These are phyloP conservation scores for Diaporthe amygdali DNA, from an alignment of 2,329 filamentous ascomycete species.

Conservation along the genomic window DNA sequence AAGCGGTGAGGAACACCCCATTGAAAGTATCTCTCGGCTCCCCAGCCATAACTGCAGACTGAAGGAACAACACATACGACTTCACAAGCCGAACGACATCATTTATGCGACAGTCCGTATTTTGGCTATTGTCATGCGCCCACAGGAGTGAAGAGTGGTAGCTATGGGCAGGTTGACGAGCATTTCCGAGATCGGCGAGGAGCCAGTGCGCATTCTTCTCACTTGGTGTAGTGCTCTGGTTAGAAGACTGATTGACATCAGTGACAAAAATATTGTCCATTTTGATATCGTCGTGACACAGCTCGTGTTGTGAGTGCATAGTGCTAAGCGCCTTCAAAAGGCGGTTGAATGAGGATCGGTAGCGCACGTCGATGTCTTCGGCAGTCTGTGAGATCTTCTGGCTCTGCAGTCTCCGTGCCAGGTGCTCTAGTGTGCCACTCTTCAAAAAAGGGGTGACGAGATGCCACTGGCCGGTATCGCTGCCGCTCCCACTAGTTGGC, in stretches of 20 bases:
- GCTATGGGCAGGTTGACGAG: slow-evolving; percentile 33
- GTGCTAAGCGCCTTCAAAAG: slow-evolving; percentile 33
- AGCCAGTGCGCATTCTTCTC: slow-evolving; percentile 33
- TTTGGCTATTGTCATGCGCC: slow-evolving; percentile 34
- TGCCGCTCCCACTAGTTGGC: background rate
- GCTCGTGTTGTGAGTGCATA: slow-evolving; percentile 32
- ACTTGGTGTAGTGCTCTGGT: background rate
- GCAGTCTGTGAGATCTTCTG: slow-evolving; percentile 25
- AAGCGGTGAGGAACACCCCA: slow-evolving; percentile 30
- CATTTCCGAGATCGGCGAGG: slow-evolving; percentile 39
- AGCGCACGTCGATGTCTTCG: slow-evolving; percentile 35
- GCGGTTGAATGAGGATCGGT: slow-evolving; percentile 35
- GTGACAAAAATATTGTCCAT: slow-evolving; percentile 38
- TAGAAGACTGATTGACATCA: background rate
- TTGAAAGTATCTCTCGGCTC: slow-evolving; percentile 31
- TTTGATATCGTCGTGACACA: slow-evolving; percentile 42
- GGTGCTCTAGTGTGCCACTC: slow-evolving; percentile 32
- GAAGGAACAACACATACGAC: slow-evolving; percentile 37
- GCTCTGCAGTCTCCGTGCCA: slow-evolving; percentile 31
- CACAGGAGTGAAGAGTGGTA: slow-evolving; percentile 38
- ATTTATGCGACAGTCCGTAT: slow-evolving; percentile 38
- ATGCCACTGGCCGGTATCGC: slow-evolving; percentile 30
- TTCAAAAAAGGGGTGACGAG: slow-evolving; percentile 35
- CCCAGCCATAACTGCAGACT: slow-evolving; percentile 24
- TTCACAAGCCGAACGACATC: slow-evolving; percentile 38